phyloP scores from a whole-genome alignment of 1,139 yeast species.

The Pichia sp. region DNA sequence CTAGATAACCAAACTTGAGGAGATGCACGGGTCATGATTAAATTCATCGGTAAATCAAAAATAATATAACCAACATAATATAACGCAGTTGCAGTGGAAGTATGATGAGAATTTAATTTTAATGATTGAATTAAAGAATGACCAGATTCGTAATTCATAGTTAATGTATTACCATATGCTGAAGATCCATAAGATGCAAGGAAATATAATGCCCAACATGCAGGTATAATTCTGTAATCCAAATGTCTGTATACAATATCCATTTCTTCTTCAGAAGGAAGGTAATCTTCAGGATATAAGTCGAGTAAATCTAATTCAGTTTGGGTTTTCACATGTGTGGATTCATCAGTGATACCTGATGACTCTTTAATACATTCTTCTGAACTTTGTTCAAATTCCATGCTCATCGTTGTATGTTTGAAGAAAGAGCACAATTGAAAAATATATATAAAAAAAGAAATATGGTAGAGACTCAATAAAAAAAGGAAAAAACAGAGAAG shows the following conservation, averaged over 20 bases:
- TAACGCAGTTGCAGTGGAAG: constrained; percentile 72
- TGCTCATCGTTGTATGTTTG: no score
- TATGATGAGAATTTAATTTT: constrained; percentile 47
- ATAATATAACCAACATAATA: constrained; percentile 78
- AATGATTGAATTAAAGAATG: constrained; percentile 59
- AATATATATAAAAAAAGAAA: no score
- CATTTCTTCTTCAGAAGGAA: constrained; percentile 34
- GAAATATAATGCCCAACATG: constrained; percentile 75
- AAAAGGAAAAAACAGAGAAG: background rate
- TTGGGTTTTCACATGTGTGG: background rate
- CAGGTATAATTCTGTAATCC: constrained; percentile 72
- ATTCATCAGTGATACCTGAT: background rate
- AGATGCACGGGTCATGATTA: constrained; percentile 73
- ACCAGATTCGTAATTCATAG: constrained; percentile 63
- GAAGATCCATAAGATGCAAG: constrained; percentile 73
- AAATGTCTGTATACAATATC: constrained; percentile 60
- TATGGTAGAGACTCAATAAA: no score
- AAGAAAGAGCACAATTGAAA: no score
- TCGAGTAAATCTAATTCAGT: constrained; percentile 1
- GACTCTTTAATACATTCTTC: no score
- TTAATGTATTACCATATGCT: constrained; percentile 73
- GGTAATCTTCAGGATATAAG: constrained; percentile 16
- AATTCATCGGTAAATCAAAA: constrained; percentile 84
- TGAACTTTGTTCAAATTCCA: no score
- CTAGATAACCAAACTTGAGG: constrained; percentile 85